These are phyloP conservation scores for Juncus inflexus DNA, from an alignment of 176 grass and related monocot species.

Conservation along the genomic window DNA sequence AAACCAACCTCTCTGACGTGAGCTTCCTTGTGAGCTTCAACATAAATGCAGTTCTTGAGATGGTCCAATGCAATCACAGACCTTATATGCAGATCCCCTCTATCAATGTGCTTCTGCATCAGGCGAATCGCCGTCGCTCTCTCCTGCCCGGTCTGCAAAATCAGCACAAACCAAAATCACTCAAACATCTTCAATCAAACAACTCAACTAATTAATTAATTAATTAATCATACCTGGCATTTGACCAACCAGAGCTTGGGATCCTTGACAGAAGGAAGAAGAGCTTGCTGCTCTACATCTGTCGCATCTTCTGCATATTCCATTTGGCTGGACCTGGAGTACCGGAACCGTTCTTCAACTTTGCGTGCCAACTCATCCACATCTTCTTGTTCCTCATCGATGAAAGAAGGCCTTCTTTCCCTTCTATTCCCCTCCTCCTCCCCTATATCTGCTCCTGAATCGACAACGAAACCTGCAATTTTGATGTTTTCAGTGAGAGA, in stretches of 20 bases:
- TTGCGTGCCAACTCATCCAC: slow-evolving; percentile 93
- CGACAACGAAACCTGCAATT: slow-evolving; percentile 79
- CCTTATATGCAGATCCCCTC: slow-evolving; percentile 73
- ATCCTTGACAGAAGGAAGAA: slow-evolving; percentile 96
- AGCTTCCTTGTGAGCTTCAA: slow-evolving; percentile 97
- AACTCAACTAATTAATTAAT: slow-evolving; percentile 10
- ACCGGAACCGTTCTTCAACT: slow-evolving; percentile 69
- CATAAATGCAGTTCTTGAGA: slow-evolving; percentile 95
- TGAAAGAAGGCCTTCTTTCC: slow-evolving; percentile 57
- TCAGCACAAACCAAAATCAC: no score
- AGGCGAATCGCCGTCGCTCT: slow-evolving; percentile 72
- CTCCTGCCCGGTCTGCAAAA: slow-evolving; percentile 85
- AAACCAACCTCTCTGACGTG: slow-evolving; percentile 83
- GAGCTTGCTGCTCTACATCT: slow-evolving; percentile 93
- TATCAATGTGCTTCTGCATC: slow-evolving; percentile 94
- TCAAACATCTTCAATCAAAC: slow-evolving; percentile 10
- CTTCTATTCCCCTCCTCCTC: slow-evolving; percentile 52
- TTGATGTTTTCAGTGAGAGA: no score
- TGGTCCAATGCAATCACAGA: slow-evolving; percentile 85
- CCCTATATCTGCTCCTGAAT: slow-evolving; percentile 68
- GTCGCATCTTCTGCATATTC: slow-evolving; percentile 90
- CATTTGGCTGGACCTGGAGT: slow-evolving; percentile 73
- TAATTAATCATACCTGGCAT: slow-evolving; percentile 51
- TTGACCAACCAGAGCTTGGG: slow-evolving; percentile 99
- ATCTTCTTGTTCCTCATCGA: slow-evolving; percentile 91